These are phyloP conservation scores for Fusarium abutilonis DNA, from an alignment of 2,329 filamentous ascomycete species.

Conservation along the genomic window DNA sequence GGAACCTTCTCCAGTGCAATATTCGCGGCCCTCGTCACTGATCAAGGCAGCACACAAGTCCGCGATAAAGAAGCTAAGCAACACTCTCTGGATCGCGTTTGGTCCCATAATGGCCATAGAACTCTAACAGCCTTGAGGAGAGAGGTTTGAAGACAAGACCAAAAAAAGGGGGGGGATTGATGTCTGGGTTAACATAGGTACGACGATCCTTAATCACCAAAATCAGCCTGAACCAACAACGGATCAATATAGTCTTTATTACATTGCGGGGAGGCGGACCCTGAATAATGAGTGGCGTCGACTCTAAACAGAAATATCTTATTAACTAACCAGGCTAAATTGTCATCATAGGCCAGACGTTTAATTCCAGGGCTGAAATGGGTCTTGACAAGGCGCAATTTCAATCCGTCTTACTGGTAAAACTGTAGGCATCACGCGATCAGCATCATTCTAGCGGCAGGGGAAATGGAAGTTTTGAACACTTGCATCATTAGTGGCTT, in stretches of 20 bases:
- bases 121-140: not conserved
- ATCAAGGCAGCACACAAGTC: slow-evolving; percentile 10
- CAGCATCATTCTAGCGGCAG: slow-evolving; percentile 4
- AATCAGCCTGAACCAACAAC: not conserved
- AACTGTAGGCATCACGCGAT: not conserved
- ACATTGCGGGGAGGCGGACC: slow-evolving; percentile 2
- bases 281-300: slow-evolving; percentile 13
- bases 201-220: not conserved
- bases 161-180: not conserved
- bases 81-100: not conserved
- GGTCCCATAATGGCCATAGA: not conserved
- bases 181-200: not conserved
- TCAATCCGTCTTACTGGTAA: slow-evolving; percentile 12
- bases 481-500: slow-evolving; percentile 7
- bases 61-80: slow-evolving; percentile 13
- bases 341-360: not conserved
- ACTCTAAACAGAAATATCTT: slow-evolving; percentile 4
- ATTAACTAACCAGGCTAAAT: slow-evolving; percentile 3
- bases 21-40: slow-evolving; percentile 22
- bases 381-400: slow-evolving; percentile 11
- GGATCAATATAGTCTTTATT: not conserved
- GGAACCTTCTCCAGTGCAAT: slow-evolving; percentile 28
- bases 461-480: not conserved
- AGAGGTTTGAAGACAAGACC: not conserved
- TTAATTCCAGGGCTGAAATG: not conserved